A percentile compares a stretch with the other conserved stretches of the same genome.
Conservation (phyloP, 495 filamentous ascomycete species). For the Neurospora sp. region DNA sequence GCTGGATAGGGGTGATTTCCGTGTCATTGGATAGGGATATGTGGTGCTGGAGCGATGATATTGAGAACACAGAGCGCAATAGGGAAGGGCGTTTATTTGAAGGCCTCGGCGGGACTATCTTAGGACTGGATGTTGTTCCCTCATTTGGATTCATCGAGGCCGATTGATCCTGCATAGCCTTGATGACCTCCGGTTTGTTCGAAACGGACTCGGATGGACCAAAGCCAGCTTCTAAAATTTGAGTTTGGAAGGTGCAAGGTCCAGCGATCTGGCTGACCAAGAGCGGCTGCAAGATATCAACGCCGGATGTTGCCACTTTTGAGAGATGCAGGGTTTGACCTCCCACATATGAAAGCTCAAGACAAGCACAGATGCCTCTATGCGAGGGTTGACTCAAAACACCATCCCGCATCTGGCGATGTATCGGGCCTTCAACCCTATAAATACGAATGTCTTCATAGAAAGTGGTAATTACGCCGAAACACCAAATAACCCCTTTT, state of each 20-base stretch:
- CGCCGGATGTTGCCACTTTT: background rate
- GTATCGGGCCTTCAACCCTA: background rate
- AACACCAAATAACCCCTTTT: background rate
- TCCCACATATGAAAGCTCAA: background rate
- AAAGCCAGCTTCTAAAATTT: background rate
- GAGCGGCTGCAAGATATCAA: background rate
- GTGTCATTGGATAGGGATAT: background rate
- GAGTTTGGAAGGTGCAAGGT: background rate
- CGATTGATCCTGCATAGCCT: background rate
- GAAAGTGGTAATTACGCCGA: background rate
- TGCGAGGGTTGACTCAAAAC: background rate
- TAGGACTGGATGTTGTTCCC: background rate
- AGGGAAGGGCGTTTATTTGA: background rate
- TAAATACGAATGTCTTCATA: background rate
- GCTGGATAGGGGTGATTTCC: background rate
- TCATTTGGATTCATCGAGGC: background rate
- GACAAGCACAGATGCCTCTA: background rate
- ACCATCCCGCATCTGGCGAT: background rate
- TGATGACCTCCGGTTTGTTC: background rate
- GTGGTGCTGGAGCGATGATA: background rate
- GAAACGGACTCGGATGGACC: background rate
- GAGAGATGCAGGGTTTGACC: background rate
- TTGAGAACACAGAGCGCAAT: background rate
- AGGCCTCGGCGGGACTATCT: background rate
- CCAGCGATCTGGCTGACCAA: background rate